phyloP scores from a whole-genome alignment of 2,329 filamentous ascomycete genomes.

The Fusarium sp. region DNA sequence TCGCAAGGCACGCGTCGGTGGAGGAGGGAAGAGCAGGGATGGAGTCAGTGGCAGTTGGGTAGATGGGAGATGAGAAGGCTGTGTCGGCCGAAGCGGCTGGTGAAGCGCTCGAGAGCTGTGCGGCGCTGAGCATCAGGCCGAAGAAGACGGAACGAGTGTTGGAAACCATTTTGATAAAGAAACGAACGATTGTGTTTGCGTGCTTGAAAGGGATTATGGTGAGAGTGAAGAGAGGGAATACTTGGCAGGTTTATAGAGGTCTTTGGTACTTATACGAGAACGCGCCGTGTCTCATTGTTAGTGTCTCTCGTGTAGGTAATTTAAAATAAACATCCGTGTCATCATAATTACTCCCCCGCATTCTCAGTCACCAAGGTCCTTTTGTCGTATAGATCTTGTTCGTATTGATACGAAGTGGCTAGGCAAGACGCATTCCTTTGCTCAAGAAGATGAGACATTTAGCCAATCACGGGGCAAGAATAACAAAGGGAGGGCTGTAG shows the following conservation, averaged over 20 bases:
- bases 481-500: neutral
- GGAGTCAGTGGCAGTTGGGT: conserved; percentile 6
- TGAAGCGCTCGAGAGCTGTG: neutral
- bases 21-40: neutral
- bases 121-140: conserved; percentile 4
- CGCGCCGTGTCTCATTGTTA: neutral
- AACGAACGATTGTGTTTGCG: neutral
- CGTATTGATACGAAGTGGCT: neutral
- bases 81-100: neutral
- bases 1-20: conserved; percentile 2
- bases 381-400: neutral
- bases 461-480: neutral
- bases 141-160: conserved; percentile 17
- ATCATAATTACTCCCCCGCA: neutral
- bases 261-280: neutral
- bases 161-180: neutral
- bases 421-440: neutral
- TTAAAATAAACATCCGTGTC: neutral
- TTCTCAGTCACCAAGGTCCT: neutral
- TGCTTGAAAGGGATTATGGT: neutral
- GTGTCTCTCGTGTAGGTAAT: neutral
- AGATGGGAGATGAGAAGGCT: neutral
- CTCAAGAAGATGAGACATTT: neutral
- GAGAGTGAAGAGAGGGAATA: neutral
- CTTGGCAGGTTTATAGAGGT: neutral